A percentile compares a stretch with the other conserved stretches of the same genome.
phyloP scores from a whole-genome alignment of 73 alveolate species.

The Paramecium octaurelia region DNA sequence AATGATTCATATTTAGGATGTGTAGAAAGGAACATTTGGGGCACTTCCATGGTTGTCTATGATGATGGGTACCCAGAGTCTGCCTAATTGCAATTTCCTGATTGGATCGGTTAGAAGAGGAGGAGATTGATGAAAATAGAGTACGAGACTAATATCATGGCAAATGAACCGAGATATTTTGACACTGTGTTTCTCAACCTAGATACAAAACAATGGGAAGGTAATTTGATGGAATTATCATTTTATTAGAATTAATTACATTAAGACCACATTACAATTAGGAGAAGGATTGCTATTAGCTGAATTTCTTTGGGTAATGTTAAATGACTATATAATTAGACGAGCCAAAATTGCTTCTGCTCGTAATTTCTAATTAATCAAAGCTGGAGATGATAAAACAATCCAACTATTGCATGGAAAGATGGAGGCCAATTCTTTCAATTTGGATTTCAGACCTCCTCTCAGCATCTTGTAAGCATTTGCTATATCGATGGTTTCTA shows the following conservation, averaged over 20 bases:
- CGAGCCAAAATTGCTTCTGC: constrained; percentile 77
- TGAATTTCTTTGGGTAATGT: constrained; percentile 72
- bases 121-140: constrained; percentile 59
- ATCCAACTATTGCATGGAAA: constrained; percentile 74
- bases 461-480: constrained; percentile 63
- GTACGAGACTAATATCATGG: constrained; percentile 80
- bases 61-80: constrained; percentile 66
- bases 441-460: constrained; percentile 76
- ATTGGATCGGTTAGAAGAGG: constrained; percentile 49
- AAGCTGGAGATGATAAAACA: constrained; percentile 65
- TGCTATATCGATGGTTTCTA: constrained; percentile 69
- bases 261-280: constrained; percentile 69
- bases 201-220: constrained; percentile 45
- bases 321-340: not conserved
- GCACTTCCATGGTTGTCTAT: constrained; percentile 71
- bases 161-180: constrained; percentile 78
- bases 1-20: constrained; percentile 60
- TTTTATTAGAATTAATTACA: constrained; percentile 45
- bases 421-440: constrained; percentile 64
- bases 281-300: constrained; percentile 71
- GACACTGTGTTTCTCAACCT: constrained; percentile 46
- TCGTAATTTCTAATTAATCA: constrained; percentile 71
- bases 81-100: not conserved
- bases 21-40: constrained; percentile 72
- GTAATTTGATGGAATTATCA: not conserved